Evolutionary conservation across 768 basidiomycete species (phyloP).

Genomic region (Russula sp.): DNA sequence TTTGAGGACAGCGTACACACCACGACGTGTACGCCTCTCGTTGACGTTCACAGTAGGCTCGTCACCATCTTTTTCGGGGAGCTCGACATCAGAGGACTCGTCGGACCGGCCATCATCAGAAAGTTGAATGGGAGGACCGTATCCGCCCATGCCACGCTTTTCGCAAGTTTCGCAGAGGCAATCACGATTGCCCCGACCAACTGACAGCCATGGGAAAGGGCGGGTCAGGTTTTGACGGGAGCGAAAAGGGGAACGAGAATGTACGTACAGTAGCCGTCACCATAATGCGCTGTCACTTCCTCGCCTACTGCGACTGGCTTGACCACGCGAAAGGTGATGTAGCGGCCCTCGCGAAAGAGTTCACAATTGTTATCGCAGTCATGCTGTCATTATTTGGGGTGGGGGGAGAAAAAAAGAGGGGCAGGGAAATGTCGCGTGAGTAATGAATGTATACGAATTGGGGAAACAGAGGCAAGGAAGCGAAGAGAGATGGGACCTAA

Average conservation of each 20-base stretch:
- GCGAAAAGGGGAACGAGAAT: slow-evolving; percentile 21
- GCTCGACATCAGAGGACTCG: slow-evolving; percentile 24
- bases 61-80: slow-evolving; percentile 26
- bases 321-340: slow-evolving; percentile 83
- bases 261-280: slow-evolving; percentile 81
- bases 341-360: slow-evolving; percentile 79
- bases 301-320: slow-evolving; percentile 72
- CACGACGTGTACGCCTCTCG: slow-evolving; percentile 72
- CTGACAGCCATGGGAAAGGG: slow-evolving; percentile 35
- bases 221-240: slow-evolving; percentile 16
- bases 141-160: slow-evolving; percentile 65
- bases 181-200: slow-evolving; percentile 61
- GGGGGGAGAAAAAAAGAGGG: slow-evolving; percentile 3
- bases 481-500: slow-evolving; percentile 1
- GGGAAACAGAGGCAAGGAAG: slow-evolving; percentile 11
- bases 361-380: slow-evolving; percentile 89
- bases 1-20: slow-evolving; percentile 68
- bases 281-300: slow-evolving; percentile 86
- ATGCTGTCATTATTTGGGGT: slow-evolving; percentile 43
- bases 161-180: slow-evolving; percentile 88
- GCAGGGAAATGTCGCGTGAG: slow-evolving; percentile 17
- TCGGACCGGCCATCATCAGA: slow-evolving; percentile 48
- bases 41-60: slow-evolving; percentile 52
- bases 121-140: slow-evolving; percentile 47
- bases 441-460: slow-evolving; percentile 13